Conservation (phyloP, 257 asterid species). For the Rehmannia glutinosa region DNA sequence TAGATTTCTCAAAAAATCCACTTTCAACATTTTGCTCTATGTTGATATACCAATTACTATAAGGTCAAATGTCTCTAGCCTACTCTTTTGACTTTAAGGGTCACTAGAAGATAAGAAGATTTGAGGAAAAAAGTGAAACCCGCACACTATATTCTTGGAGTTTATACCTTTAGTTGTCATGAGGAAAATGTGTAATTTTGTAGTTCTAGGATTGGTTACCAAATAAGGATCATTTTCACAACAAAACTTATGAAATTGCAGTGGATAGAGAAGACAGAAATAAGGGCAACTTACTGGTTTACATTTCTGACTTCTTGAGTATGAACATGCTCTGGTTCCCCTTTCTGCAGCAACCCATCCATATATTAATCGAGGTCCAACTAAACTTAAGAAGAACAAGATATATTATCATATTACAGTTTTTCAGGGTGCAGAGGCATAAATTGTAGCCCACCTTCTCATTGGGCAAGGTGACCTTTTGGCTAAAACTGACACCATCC, state of each 20-base stretch:
- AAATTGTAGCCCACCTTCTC: conserved; percentile 45
- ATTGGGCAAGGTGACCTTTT: conserved; percentile 32
- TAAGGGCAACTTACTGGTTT: conserved; percentile 43
- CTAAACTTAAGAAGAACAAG: conserved; percentile 1
- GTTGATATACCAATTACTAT: too few species aligned
- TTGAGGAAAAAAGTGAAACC: too few species aligned
- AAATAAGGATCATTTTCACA: conserved; percentile 5
- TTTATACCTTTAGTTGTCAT: too few species aligned
- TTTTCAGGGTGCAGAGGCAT: neutral
- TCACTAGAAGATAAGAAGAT: too few species aligned
- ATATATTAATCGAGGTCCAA: conserved; percentile 17
- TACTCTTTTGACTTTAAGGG: too few species aligned
- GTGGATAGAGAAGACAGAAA: conserved; percentile 3
- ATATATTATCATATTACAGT: conserved; percentile 4
- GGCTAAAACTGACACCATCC: conserved; percentile 45
- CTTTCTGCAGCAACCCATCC: conserved; percentile 40
- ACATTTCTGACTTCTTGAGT: conserved; percentile 29
- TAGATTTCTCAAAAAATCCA: too few species aligned
- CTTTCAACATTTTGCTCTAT: too few species aligned
- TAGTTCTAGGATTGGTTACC: too few species aligned
- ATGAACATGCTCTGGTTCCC: conserved; percentile 35
- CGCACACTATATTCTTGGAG: too few species aligned
- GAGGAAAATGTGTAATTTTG: too few species aligned
- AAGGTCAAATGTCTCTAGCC: too few species aligned
- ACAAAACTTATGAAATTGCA: neutral